Evolutionary conservation across 768 basidiomycete genomes (phyloP).

Genomic region (Hypsizygus marmoreus): DNA sequence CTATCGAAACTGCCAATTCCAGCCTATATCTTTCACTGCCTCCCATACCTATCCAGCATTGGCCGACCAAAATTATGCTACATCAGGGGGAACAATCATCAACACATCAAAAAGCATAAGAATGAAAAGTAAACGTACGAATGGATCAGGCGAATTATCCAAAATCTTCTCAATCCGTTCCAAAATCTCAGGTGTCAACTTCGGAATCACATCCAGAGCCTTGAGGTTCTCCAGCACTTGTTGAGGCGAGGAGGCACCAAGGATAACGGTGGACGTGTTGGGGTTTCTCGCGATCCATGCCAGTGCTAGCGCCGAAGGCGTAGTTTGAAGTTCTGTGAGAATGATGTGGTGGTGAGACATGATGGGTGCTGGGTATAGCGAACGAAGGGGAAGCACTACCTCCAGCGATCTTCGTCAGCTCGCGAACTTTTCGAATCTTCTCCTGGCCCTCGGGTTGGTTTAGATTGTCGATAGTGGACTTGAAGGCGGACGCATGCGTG

Average conservation of each 20-base stretch:
- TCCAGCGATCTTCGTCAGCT: conserved; percentile 65
- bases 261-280: conserved; percentile 65
- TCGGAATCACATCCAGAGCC: conserved; percentile 71
- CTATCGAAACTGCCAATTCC: too few species aligned
- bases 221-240: conserved; percentile 70
- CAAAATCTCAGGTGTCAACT: conserved; percentile 66
- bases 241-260: conserved; percentile 64
- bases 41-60: conserved; percentile 22
- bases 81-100: not conserved
- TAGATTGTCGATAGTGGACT: conserved; percentile 53
- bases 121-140: conserved; percentile 31
- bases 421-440: conserved; percentile 68
- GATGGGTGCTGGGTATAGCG: not conserved
- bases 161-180: conserved; percentile 70
- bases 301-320: conserved; percentile 66
- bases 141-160: conserved; percentile 47
- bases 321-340: conserved; percentile 53
- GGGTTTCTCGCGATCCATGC: conserved; percentile 75
- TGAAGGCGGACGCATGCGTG: conserved; percentile 47
- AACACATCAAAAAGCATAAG: not conserved
- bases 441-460: conserved; percentile 57
- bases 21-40: too few species aligned
- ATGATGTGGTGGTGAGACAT: not conserved
- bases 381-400: conserved; percentile 31
- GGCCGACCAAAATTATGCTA: conserved; percentile 26